Evolutionary conservation across 805 yeast genomes (phyloP), one percentile per base, ranked within the genome.

Genomic region (Saturnispora galanensis): DNA sequence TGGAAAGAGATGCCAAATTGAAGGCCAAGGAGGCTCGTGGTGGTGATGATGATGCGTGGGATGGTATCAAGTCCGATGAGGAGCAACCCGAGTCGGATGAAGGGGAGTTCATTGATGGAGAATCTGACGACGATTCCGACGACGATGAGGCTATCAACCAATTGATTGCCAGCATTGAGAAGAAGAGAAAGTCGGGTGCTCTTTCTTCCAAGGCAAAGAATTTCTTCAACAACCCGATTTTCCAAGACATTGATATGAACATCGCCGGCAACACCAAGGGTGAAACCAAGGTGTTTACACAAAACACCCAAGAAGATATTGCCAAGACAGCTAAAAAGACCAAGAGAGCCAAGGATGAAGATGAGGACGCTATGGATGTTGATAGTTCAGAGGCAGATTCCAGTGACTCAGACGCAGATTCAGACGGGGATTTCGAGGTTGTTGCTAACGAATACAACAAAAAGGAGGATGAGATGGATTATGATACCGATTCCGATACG

Each of bases 1-100:
- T 83, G 29, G 88, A 83, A 59, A 73, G 76, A 53, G 82, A 81
- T 60, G 80, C 88, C 9, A 81, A 76, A 40, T 72, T 70, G 54
- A 72, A 76, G 52, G 88, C 90, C 18, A 83, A 79, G 57, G 69
- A 71, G 56, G 79, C 81, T 31, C 74, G 93, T 63, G 89, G 86
- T 32, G 88, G 80, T 52, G 84, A 69, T 43, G 79, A 78, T 53
- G 93, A 82, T 51, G 51, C 55, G 8, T 84, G 93, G 93, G 81
- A 79, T 38, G 93, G 93, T 49, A 79, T 84, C 47, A 59, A 68
- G 31, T 79, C 74, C 12, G 71, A 71, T 35, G 63, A 63, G 21
- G 70, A 62, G n/a, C 52, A 51, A 32, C 47, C 47, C 8, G 57
- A 52, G 39, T 50, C 54, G 7, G 51, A 51, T 28, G 63, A 52